Evolutionary conservation across 2,329 filamentous ascomycete species (phyloP).

Genomic region (Gaeumannomyces tritici): DNA sequence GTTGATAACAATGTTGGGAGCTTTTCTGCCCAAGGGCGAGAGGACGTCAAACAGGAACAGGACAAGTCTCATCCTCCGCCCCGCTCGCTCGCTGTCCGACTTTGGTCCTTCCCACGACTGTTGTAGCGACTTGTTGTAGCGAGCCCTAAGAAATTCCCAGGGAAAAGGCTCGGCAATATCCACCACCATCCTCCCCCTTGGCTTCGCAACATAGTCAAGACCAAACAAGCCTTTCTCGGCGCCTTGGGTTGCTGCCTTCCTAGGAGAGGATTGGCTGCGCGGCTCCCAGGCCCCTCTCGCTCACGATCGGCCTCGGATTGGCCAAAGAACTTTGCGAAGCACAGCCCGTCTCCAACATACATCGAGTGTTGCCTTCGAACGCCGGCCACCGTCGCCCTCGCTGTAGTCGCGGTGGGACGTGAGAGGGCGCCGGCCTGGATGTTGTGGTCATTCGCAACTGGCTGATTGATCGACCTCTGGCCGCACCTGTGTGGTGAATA

Average conservation of each 20-base stretch:
- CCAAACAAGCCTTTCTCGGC: slow-evolving; percentile 1
- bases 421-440: not conserved
- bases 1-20: not conserved
- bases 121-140: not conserved
- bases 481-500: not conserved
- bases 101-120: not conserved
- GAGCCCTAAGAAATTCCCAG: not conserved
- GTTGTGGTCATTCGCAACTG: not conserved
- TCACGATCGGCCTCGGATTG: not conserved
- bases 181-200: not conserved
- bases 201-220: not conserved
- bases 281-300: not conserved
- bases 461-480: not conserved
- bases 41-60: no score
- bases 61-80: not conserved
- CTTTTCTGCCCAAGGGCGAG: not conserved
- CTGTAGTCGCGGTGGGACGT: no score
- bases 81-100: not conserved
- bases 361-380: not conserved
- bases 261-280: not conserved
- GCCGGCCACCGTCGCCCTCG: no score
- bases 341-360: not conserved
- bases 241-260: not conserved
- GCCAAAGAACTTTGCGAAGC: not conserved
- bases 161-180: not conserved